A percentile compares a stretch with the other conserved stretches of the same genome.
Conservation (phyloP, 2,329 filamentous ascomycete species). For the Talaromyces amestolkiae region DNA sequence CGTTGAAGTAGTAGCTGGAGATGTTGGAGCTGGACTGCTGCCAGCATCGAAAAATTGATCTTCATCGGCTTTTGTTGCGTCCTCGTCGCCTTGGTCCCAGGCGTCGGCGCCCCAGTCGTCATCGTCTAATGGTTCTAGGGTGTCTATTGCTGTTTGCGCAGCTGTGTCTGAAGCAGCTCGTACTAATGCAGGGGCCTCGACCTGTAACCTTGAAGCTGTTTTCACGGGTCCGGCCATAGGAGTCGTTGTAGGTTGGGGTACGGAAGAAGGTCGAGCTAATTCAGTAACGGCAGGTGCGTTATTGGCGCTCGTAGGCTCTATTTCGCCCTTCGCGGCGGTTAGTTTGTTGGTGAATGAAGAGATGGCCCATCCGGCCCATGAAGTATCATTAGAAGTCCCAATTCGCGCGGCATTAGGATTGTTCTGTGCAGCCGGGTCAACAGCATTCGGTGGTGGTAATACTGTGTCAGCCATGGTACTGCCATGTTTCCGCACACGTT, state of each 20-base stretch:
- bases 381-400: conserved; percentile 68
- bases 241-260: conserved; percentile 43
- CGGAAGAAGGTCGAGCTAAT: conserved; percentile 46
- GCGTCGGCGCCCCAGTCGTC: conserved; percentile 54
- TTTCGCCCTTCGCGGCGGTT: conserved; percentile 79
- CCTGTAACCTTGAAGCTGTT: conserved; percentile 27
- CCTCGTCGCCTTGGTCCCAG: conserved; percentile 66
- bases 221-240: conserved; percentile 28
- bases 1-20: conserved; percentile 27
- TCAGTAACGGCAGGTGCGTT: conserved; percentile 45
- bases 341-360: conserved; percentile 97
- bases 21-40: conserved; percentile 29
- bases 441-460: conserved; percentile 63
- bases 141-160: conserved; percentile 46
- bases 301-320: conserved; percentile 60
- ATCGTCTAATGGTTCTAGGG: conserved; percentile 30
- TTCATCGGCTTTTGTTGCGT: conserved; percentile 39
- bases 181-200: conserved; percentile 30
- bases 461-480: conserved; percentile 75
- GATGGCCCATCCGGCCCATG: conserved; percentile 96
- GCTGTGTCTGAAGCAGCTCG: conserved; percentile 43
- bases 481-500: conserved; percentile 76
- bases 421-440: conserved; percentile 34
- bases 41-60: conserved; percentile 47
- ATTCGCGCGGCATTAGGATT: conserved; percentile 63